Conservation (phyloP, 345 rosid species). For the Laguncularia racemosa region DNA sequence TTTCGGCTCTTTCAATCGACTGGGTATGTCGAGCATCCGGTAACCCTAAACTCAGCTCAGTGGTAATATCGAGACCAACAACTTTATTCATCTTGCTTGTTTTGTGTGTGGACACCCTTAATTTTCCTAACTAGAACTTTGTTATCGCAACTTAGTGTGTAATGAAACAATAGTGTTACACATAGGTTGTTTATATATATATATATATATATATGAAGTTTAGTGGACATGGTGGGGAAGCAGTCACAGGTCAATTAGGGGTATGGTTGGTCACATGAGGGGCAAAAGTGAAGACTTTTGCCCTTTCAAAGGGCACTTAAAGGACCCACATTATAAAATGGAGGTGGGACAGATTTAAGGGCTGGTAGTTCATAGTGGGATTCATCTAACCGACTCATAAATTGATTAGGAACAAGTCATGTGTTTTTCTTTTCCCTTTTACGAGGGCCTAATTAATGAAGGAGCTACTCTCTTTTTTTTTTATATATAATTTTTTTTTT, state of each 20-base stretch:
- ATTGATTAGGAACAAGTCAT: too few species aligned
- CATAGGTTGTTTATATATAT: too few species aligned
- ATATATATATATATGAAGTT: too few species aligned
- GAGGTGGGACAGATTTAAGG: conserved; percentile 38
- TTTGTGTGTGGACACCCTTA: neutral
- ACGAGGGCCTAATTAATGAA: too few species aligned
- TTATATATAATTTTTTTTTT: too few species aligned
- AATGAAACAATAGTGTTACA: neutral
- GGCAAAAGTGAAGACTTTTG: conserved; percentile 43
- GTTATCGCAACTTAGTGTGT: neutral
- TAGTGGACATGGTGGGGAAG: conserved; percentile 20
- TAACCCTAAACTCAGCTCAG: conserved; percentile 83
- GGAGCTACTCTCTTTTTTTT: too few species aligned
- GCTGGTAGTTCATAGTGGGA: conserved; percentile 1
- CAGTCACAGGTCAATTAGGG: conserved; percentile 39
- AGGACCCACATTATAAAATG: conserved; percentile 35
- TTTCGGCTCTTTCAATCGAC: conserved; percentile 23
- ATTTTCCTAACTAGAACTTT: neutral
- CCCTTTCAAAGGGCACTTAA: conserved; percentile 11
- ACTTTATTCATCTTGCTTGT: conserved; percentile 38
- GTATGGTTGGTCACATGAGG: conserved; percentile 66
- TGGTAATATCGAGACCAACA: conserved; percentile 56
- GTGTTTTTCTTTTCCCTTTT: too few species aligned
- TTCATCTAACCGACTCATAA: too few species aligned
- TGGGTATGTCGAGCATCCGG: conserved; percentile 21